These are phyloP conservation scores for Fusarium sp. DNA, from an alignment of 2,329 filamentous ascomycete species.

Conservation along the genomic window DNA sequence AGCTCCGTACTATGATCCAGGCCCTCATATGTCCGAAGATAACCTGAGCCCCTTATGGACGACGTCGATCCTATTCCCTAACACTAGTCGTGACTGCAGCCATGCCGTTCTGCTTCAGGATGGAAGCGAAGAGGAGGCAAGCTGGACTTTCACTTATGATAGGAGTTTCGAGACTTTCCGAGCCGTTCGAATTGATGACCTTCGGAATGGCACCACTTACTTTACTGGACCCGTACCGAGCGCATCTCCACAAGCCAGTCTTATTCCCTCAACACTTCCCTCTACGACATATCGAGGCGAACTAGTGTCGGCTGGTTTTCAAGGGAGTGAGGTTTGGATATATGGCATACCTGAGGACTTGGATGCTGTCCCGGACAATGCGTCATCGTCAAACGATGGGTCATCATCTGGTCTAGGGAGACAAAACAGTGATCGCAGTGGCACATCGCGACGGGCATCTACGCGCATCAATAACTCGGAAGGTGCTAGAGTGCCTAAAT, in stretches of 20 bases:
- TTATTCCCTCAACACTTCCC: conserved; percentile 76
- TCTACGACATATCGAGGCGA: conserved; percentile 77
- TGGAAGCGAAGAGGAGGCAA: conserved; percentile 71
- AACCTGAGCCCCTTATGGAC: conserved; percentile 84
- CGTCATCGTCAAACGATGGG: conserved; percentile 36
- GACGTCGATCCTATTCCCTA: conserved; percentile 85
- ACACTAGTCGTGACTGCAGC: conserved; percentile 81
- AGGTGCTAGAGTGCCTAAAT: conserved; percentile 66
- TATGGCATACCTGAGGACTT: conserved; percentile 82
- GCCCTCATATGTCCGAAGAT: conserved; percentile 72
- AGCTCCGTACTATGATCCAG: conserved; percentile 82
- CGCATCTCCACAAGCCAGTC: conserved; percentile 63
- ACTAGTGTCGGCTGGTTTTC: conserved; percentile 78
- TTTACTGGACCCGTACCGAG: conserved; percentile 77
- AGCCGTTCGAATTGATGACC: conserved; percentile 79
- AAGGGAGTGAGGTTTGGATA: conserved; percentile 79
- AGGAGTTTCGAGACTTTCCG: conserved; percentile 81
- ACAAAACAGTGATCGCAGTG: conserved; percentile 47
- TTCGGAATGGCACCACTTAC: conserved; percentile 81
- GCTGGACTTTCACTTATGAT: conserved; percentile 84
- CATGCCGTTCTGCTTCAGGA: conserved; percentile 78
- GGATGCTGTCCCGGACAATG: conserved; percentile 67
- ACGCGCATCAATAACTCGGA: conserved; percentile 46
- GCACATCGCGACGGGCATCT: conserved; percentile 49
- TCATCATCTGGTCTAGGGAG: conserved; percentile 46